These are phyloP conservation scores for Erodium maritimum DNA, from an alignment of 345 rosid species.

Conservation along the genomic window DNA sequence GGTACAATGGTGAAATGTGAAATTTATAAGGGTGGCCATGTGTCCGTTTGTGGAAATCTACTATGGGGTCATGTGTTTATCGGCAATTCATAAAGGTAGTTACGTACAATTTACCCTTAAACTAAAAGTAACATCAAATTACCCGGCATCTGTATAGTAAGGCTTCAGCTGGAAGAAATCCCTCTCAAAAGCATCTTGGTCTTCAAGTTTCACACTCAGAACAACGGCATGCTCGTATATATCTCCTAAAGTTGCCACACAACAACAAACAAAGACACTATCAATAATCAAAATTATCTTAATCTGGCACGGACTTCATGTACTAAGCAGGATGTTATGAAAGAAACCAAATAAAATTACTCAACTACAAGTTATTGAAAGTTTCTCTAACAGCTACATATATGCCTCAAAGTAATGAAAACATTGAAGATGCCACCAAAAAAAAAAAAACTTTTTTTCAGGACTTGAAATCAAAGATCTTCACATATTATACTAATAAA, in stretches of 20 bases:
- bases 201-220: conserved; percentile 74
- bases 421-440: too few relatives aligned
- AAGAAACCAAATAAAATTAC: background rate
- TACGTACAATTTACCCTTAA: too few relatives aligned
- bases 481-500: background rate
- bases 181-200: conserved; percentile 94
- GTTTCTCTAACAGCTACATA: background rate
- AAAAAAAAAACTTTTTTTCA: too few relatives aligned
- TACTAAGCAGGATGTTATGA: background rate
- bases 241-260: conserved; percentile 44
- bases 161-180: conserved; percentile 95
- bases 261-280: background rate
- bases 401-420: background rate
- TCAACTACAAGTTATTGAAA: background rate
- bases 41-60: too few relatives aligned
- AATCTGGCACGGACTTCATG: background rate
- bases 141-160: conserved; percentile 90
- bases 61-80: too few relatives aligned
- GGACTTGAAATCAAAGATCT: background rate
- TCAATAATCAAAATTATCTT: background rate
- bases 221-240: conserved; percentile 87
- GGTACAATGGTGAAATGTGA: too few relatives aligned
- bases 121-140: conserved; percentile 2
- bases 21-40: too few relatives aligned
- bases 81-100: too few relatives aligned